Evolutionary conservation across 805 yeast genomes (phyloP).

Genomic region (Isabelozyma gotoi): DNA sequence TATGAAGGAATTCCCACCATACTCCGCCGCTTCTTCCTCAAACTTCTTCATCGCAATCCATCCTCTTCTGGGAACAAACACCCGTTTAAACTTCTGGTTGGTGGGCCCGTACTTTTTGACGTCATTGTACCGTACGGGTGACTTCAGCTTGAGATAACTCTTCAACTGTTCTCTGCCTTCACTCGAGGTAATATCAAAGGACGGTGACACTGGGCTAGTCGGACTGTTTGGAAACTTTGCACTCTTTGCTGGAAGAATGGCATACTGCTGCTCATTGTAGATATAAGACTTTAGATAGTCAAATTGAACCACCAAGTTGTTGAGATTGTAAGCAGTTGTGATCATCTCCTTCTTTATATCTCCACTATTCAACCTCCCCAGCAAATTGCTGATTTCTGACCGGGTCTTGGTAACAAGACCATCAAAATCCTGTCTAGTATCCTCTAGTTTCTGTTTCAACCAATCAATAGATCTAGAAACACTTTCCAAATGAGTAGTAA

Average conservation of each 20-base stretch:
- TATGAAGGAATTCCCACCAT: slow-evolving; percentile 7
- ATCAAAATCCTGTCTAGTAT: not conserved
- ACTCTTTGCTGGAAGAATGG: slow-evolving; percentile 3
- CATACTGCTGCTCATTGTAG: slow-evolving; percentile 8
- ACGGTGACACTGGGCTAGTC: not conserved
- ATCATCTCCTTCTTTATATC: slow-evolving; percentile 13
- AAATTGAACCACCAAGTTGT: slow-evolving; percentile 5
- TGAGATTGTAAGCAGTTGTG: slow-evolving; percentile 3
- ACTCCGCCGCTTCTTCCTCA: slow-evolving; percentile 13
- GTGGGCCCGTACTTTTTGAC: slow-evolving; percentile 24
- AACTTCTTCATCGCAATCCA: slow-evolving; percentile 42
- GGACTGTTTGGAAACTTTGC: not conserved
- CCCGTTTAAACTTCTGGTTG: slow-evolving; percentile 42
- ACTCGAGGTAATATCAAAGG: slow-evolving; percentile 27
- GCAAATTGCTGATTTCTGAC: slow-evolving; percentile 9
- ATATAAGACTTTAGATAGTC: slow-evolving; percentile 9
- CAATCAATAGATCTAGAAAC: slow-evolving; percentile 4
- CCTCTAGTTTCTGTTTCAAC: slow-evolving; percentile 3
- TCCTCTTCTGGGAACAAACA: slow-evolving; percentile 50
- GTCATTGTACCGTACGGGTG: not conserved
- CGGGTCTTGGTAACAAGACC: slow-evolving; percentile 1
- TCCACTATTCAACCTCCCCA: slow-evolving; percentile 15
- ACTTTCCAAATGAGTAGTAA: not conserved
- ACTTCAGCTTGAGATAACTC: slow-evolving; percentile 12
- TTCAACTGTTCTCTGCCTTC: slow-evolving; percentile 27